A percentile compares a stretch with the other conserved stretches of the same genome.
Evolutionary conservation across 1,139 yeast genomes (phyloP).

Genomic region (Meyerozyma athensensis): DNA sequence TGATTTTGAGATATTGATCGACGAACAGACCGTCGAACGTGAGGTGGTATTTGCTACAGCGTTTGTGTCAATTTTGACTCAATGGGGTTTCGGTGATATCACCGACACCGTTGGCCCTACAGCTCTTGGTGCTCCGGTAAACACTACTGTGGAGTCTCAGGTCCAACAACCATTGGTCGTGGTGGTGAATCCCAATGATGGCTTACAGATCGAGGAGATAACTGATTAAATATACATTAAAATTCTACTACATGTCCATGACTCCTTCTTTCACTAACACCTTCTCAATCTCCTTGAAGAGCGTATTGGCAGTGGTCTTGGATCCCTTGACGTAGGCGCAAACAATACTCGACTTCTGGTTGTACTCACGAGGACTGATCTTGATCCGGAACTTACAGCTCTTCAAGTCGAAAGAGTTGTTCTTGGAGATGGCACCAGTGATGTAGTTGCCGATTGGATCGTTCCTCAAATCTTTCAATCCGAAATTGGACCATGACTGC

Average conservation of each 20-base stretch:
- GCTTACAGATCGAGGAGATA: neutral
- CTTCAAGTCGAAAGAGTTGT: conserved; percentile 58
- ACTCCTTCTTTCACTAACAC: conserved; percentile 46
- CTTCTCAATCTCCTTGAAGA: conserved; percentile 44
- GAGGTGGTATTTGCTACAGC: conserved; percentile 54
- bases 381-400: conserved; percentile 61
- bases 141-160: conserved; percentile 2
- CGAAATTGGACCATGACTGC: conserved; percentile 67
- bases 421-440: conserved; percentile 57
- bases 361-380: conserved; percentile 31
- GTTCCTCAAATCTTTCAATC: conserved; percentile 52
- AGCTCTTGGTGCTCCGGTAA: conserved; percentile 13
- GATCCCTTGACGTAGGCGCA: conserved; percentile 46
- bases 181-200: conserved; percentile 8
- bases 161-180: conserved; percentile 10
- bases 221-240: neutral
- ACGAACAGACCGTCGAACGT: conserved; percentile 40
- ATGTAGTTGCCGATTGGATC: conserved; percentile 42
- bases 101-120: conserved; percentile 56
- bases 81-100: conserved; percentile 55
- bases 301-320: conserved; percentile 36
- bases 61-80: conserved; percentile 56
- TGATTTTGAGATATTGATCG: conserved; percentile 55
- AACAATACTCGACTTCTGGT: conserved; percentile 43
- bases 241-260: conserved; percentile 20